Base-by-base conservation (phyloP, 106 monocot species). In the Ottelia alismoides region DNA sequence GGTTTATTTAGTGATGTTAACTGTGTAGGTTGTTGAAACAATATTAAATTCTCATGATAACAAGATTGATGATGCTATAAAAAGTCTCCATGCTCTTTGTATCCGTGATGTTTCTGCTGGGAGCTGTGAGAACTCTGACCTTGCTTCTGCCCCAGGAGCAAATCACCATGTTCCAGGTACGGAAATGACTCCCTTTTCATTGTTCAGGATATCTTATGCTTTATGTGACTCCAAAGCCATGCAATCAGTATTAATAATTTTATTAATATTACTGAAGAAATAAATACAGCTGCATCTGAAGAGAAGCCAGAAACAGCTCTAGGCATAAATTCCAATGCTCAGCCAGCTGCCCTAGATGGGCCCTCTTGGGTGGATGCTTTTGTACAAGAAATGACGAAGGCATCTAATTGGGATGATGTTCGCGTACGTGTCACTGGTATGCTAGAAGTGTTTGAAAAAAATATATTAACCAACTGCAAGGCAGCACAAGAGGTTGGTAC, bases 11-110 rank as follows among this genome's bases (percentile, higher is more conserved):
- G n/a, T n/a, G n/a, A n/a, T n/a, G n/a, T n/a, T n/a, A n/a, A n/a
- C n/a, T n/a, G 27, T 32, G 10, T 35, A 88, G 83, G 76, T 88
- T 55, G 51, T 88, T 17, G 88, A 88, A 74, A 71, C 57, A 31
- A 60, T 83, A 68, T 51, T 83, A 22, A 79, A 83, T 25, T 49
- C 68, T 23, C 82, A 79, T 51, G 68, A 79, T 44, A 30, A 74
- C 51, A 76, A 74, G 21, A 79, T 88, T 60, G 79, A 83, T 72
- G 83, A 88, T 63, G 88, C 88, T 32, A 88, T 83, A 31, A 76
- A 74, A 50, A 79, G 76, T 76, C 83, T 83, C 30, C 66, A 71
- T 59, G 67, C 71, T 45, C 76, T 88, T 47, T 79, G 73, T 60
- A 74, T 88, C 7, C 57, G 76, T 28, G 76, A 79, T 67, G 65